Percentiles rank a stretch among this genome's conserved stretches.
Evolutionary conservation across 2,329 filamentous ascomycete genomes (phyloP).

Genomic region (Colletotrichum acutatum): DNA sequence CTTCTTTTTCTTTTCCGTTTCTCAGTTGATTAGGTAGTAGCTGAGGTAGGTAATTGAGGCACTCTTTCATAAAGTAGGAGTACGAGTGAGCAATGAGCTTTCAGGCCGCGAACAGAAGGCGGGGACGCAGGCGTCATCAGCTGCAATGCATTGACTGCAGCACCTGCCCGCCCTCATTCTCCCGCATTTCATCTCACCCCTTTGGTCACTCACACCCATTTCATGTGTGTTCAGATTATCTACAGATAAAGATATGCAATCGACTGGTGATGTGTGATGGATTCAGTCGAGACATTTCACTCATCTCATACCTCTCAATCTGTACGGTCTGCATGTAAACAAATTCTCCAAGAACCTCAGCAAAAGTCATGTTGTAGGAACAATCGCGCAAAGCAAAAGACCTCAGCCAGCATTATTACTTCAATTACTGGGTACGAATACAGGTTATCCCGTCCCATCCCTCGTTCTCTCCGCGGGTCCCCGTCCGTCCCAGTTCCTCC

Average conservation of each 20-base stretch:
- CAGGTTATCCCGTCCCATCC: slow-evolving; percentile 22
- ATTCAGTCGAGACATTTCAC: not conserved
- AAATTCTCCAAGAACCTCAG: not conserved
- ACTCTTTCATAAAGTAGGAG: not conserved
- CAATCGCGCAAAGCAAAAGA: not conserved
- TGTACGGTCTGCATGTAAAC: not conserved
- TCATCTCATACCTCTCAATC: not conserved
- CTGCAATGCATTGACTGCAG: slow-evolving; percentile 26
- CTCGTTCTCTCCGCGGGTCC: not conserved
- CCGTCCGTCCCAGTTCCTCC: not conserved
- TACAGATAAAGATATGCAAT: not conserved
- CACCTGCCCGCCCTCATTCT: not conserved
- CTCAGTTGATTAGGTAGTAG: no score
- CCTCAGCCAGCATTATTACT: slow-evolving; percentile 13
- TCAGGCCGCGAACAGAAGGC: not conserved
- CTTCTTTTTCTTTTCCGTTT: not conserved
- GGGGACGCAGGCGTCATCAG: slow-evolving; percentile 27
- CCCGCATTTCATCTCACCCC: slow-evolving; percentile 3
- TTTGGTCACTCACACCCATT: not conserved
- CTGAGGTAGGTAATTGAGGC: not conserved
- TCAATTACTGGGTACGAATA: no score
- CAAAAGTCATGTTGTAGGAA: not conserved
- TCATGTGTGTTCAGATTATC: not conserved
- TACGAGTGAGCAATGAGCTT: not conserved
- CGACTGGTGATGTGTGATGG: not conserved